Conservation (phyloP, 306 rosid genomes). For the Casuarina glauca region DNA sequence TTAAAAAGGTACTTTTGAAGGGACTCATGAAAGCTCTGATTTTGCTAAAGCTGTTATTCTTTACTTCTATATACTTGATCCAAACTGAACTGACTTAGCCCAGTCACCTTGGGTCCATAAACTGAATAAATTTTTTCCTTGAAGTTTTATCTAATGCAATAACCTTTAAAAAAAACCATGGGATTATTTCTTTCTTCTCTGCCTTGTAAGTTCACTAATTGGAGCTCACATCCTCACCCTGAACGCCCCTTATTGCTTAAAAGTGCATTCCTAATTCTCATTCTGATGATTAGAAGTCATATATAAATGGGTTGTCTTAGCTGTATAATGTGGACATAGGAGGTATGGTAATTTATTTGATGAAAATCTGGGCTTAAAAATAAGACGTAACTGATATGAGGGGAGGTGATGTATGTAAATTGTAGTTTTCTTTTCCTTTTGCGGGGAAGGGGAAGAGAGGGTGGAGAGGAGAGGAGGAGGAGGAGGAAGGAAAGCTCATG, state of each 20-base stretch:
- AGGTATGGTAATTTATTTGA: background rate
- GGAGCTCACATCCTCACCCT: background rate
- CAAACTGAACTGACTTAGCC: background rate
- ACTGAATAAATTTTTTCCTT: background rate
- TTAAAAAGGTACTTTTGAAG: slow-evolving; percentile 63
- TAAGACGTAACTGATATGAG: background rate
- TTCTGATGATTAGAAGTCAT: background rate
- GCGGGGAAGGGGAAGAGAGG: no score
- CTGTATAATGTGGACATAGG: background rate
- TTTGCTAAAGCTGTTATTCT: background rate
- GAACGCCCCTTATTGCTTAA: background rate
- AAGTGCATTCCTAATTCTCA: background rate
- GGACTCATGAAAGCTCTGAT: background rate
- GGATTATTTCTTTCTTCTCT: background rate
- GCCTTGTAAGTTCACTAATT: background rate
- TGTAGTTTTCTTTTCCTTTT: no score
- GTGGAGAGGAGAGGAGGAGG: background rate
- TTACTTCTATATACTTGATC: background rate
- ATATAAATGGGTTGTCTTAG: no score
- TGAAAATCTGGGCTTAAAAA: background rate
- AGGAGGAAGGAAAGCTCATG: background rate
- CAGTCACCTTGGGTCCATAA: background rate
- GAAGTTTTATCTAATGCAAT: slow-evolving; percentile 2
- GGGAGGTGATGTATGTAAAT: background rate
- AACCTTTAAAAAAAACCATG: background rate